phyloP scores from a whole-genome alignment of 805 yeast genomes.

The Kuraishia molischiana region DNA sequence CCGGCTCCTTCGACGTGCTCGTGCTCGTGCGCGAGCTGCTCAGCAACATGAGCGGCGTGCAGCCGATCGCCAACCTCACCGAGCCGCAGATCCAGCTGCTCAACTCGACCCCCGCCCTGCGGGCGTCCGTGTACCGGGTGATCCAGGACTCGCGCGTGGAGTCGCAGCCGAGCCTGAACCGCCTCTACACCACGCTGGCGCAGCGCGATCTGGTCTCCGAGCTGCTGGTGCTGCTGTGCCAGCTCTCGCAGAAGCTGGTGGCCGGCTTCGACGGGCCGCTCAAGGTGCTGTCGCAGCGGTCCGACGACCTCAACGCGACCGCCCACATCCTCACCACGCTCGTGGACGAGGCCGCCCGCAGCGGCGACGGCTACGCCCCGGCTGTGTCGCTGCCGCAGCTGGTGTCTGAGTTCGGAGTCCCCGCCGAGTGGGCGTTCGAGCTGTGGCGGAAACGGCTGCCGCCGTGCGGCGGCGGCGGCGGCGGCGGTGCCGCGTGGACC shows the following conservation, averaged over 20 bases:
- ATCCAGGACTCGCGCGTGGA: conserved; percentile 51
- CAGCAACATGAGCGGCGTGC: conserved; percentile 71
- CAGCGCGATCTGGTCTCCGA: conserved; percentile 43
- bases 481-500: not conserved
- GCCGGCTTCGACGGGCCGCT: conserved; percentile 26
- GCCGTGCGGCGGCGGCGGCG: not conserved
- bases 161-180: conserved; percentile 34
- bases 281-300: conserved; percentile 61
- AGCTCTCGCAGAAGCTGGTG: conserved; percentile 30
- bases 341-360: conserved; percentile 43
- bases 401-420: conserved; percentile 30
- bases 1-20: conserved; percentile 48
- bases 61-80: conserved; percentile 57
- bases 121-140: conserved; percentile 40
- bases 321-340: conserved; percentile 56
- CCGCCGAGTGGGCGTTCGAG: conserved; percentile 62
- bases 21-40: conserved; percentile 61
- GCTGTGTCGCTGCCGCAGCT: conserved; percentile 33
- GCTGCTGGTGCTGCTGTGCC: conserved; percentile 53
- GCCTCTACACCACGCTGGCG: conserved; percentile 36
- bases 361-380: conserved; percentile 19
- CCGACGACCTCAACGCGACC: conserved; percentile 65
- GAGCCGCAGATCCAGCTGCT: conserved; percentile 53
- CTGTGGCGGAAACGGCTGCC: conserved; percentile 49
- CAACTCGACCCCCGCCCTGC: conserved; percentile 54